Conservation (phyloP, 2,329 filamentous ascomycete genomes). For the Teratosphaeriaceae sp. region DNA sequence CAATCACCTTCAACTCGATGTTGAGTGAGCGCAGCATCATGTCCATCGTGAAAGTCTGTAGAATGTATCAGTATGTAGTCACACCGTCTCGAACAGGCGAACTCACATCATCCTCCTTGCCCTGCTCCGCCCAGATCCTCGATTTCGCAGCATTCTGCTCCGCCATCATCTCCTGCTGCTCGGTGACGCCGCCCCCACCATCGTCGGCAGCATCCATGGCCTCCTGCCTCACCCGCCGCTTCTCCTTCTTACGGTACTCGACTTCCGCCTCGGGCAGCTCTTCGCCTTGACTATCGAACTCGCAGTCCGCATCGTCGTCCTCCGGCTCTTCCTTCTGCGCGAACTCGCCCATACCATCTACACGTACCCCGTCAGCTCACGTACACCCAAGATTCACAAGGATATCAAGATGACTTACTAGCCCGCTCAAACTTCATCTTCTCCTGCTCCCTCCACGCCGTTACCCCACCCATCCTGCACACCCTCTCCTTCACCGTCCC, state of each 20-base stretch:
- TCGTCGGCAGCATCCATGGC: constrained; percentile 33
- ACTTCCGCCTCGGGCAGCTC: constrained; percentile 32
- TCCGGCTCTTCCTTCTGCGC: constrained; percentile 27
- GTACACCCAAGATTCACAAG: too few species aligned
- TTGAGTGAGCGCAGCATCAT: constrained; percentile 62
- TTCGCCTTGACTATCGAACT: constrained; percentile 28
- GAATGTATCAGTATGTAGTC: neutral
- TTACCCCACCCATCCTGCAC: constrained; percentile 56
- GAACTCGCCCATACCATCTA: constrained; percentile 21
- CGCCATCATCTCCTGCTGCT: constrained; percentile 34
- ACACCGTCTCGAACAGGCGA: constrained; percentile 6
- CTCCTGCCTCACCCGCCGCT: constrained; percentile 44
- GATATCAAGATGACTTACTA: too few species aligned
- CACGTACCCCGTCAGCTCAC: too few species aligned
- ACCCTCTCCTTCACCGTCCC: constrained; percentile 53
- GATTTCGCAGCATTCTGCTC: constrained; percentile 31
- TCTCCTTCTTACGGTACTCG: constrained; percentile 41
- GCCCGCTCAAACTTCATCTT: constrained; percentile 25
- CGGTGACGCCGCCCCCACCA: constrained; percentile 24
- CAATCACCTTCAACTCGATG: constrained; percentile 56
- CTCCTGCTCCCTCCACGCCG: constrained; percentile 41
- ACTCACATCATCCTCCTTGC: constrained; percentile 37
- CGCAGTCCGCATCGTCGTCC: constrained; percentile 31
- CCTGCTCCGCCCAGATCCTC: constrained; percentile 24
- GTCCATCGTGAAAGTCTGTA: constrained; percentile 62